phyloP scores from a whole-genome alignment of 352 stramenopile genomes.

The Pythium chondricola region DNA sequence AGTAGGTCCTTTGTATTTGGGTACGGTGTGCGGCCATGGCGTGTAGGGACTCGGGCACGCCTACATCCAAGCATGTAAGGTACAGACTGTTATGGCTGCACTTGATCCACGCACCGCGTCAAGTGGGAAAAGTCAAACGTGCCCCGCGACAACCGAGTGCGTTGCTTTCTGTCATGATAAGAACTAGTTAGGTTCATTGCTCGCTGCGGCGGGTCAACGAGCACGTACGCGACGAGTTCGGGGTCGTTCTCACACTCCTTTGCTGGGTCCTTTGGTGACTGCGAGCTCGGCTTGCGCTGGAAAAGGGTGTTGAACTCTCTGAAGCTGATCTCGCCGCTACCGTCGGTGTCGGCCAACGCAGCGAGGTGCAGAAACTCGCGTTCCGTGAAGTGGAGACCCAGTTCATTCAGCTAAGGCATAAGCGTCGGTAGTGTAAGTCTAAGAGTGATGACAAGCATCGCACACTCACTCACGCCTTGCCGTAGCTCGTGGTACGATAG shows the following conservation, averaged over 20 bases:
- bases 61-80: conserved; percentile 15
- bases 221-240: neutral
- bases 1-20: conserved; percentile 26
- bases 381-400: conserved; percentile 43
- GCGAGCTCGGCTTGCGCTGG: neutral
- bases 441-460: no score
- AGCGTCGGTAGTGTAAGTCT: neutral
- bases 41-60: conserved; percentile 29
- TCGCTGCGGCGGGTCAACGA: neutral
- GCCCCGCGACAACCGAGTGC: conserved; percentile 7
- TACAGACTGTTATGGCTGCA: neutral
- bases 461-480: conserved; percentile 26
- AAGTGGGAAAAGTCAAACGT: conserved; percentile 46
- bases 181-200: no score
- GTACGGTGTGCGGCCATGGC: conserved; percentile 29
- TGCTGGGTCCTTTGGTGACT: neutral
- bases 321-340: conserved; percentile 53
- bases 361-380: conserved; percentile 40
- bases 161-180: conserved; percentile 11
- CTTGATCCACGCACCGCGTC: no score
- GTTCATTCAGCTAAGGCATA: conserved; percentile 33
- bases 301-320: conserved; percentile 49
- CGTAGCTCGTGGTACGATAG: conserved; percentile 46
- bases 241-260: neutral
- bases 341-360: conserved; percentile 31